These are phyloP conservation scores for Colletotrichum scovillei DNA, from an alignment of 2,329 filamentous ascomycete genomes.

Conservation along the genomic window DNA sequence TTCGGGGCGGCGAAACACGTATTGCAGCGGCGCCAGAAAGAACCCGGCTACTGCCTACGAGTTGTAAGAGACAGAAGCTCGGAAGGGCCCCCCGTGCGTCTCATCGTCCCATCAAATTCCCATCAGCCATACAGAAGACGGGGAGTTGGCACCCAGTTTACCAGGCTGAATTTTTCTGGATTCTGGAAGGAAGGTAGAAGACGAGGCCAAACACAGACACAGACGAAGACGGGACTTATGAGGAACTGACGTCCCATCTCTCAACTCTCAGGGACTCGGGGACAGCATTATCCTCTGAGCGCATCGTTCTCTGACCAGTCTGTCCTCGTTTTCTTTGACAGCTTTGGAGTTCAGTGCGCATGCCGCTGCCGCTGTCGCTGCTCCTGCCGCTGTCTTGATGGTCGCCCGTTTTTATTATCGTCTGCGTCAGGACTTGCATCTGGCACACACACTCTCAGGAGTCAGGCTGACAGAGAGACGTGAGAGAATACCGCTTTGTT, in stretches of 20 bases:
- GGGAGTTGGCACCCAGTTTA: not conserved
- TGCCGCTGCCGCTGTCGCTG: conserved; percentile 13
- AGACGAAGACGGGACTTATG: not conserved
- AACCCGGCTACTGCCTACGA: conserved; percentile 10
- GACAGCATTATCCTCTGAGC: not conserved
- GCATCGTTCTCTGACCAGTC: conserved; percentile 2
- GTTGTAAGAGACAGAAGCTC: conserved; percentile 15
- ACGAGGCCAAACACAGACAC: conserved; percentile 12
- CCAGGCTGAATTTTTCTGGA: not conserved
- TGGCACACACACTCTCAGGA: not conserved
- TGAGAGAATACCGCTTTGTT: not conserved
- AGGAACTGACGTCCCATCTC: conserved; percentile 33
- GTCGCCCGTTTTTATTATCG: not conserved
- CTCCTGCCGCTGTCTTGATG: not conserved
- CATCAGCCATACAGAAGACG: not conserved
- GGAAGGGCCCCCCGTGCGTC: conserved; percentile 20
- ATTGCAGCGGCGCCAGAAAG: conserved; percentile 16
- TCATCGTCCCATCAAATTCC: conserved; percentile 31
- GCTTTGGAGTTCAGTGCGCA: conserved; percentile 12
- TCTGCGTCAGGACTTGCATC: not conserved
- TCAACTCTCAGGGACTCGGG: not conserved
- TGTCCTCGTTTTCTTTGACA: not conserved
- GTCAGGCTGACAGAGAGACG: not conserved
- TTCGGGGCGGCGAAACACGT: conserved; percentile 34
- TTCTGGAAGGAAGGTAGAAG: conserved; percentile 4